These are phyloP conservation scores for Cardamine chenopodiifolia DNA, from an alignment of 345 rosid species.

Conservation along the genomic window DNA sequence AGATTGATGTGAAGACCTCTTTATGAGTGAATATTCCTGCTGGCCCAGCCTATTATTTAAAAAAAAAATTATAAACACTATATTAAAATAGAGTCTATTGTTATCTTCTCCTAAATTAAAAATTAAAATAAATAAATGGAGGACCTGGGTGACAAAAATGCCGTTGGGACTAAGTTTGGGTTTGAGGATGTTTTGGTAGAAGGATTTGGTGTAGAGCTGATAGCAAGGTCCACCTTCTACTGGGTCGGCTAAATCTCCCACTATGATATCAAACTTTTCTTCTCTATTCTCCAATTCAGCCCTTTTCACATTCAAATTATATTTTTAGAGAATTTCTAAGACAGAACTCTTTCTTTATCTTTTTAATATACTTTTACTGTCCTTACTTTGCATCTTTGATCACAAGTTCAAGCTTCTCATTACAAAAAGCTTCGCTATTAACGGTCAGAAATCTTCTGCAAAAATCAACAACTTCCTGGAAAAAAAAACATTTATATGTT, in stretches of 20 bases:
- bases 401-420: slow-evolving; percentile 74
- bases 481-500: slow-evolving; percentile 5
- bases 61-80: neutral
- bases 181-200: slow-evolving; percentile 75
- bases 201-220: slow-evolving; percentile 93
- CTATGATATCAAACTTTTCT: slow-evolving; percentile 79
- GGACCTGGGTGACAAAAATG: slow-evolving; percentile 91
- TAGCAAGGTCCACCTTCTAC: slow-evolving; percentile 98
- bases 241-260: slow-evolving; percentile 97
- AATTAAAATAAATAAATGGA: neutral
- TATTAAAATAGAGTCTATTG: neutral
- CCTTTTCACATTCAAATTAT: slow-evolving; percentile 46
- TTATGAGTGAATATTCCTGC: slow-evolving; percentile 96
- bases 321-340: neutral
- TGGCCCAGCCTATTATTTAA: slow-evolving; percentile 73
- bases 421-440: slow-evolving; percentile 74
- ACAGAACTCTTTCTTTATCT: neutral
- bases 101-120: neutral
- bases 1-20: slow-evolving; percentile 89
- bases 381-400: slow-evolving; percentile 89
- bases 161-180: slow-evolving; percentile 77
- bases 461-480: slow-evolving; percentile 91
- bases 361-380: neutral
- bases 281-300: slow-evolving; percentile 75
- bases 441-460: slow-evolving; percentile 69